Conservation (phyloP, 495 filamentous ascomycete genomes). For the Jackrogersella multiformis region DNA sequence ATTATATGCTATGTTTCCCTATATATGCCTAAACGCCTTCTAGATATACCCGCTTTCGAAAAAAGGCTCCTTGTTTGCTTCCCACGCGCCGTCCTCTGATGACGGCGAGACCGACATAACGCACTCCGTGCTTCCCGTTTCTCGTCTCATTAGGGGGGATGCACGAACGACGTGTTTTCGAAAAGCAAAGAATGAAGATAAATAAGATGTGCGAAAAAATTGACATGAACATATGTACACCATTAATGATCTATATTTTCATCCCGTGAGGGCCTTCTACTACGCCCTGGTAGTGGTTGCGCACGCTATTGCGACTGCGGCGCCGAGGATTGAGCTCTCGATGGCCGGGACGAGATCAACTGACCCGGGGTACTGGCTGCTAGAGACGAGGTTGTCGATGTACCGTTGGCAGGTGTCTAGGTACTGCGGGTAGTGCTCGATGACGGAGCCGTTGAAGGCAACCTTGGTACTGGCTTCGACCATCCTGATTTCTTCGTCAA, state of each 20-base stretch:
- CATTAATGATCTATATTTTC: conserved; percentile 6
- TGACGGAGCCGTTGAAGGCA: conserved; percentile 71
- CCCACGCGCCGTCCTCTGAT: background rate
- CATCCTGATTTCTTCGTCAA: conserved; percentile 37
- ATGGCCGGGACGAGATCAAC: conserved; percentile 64
- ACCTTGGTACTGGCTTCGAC: conserved; percentile 55
- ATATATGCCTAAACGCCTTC: conserved; percentile 28
- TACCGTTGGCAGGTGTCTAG: conserved; percentile 57
- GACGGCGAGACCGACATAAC: conserved; percentile 1
- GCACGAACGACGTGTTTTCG: conserved; percentile 5
- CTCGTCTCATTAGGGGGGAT: conserved; percentile 10
- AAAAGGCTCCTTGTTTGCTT: conserved; percentile 23
- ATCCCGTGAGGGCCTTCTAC: background rate
- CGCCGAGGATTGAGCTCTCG: conserved; percentile 70
- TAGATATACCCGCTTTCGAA: conserved; percentile 18
- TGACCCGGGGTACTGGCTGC: conserved; percentile 42
- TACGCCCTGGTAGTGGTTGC: conserved; percentile 36
- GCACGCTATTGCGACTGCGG: conserved; percentile 67
- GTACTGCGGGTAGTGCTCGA: conserved; percentile 72
- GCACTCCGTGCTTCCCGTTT: conserved; percentile 21
- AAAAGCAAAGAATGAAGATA: background rate
- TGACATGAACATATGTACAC: conserved; percentile 19
- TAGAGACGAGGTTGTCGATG: conserved; percentile 58
- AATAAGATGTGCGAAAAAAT: conserved; percentile 1
- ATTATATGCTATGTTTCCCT: conserved; percentile 8